Conservation (phyloP, 192 early-diverging fungal species). For the Phycomyces blakesleeanus region DNA sequence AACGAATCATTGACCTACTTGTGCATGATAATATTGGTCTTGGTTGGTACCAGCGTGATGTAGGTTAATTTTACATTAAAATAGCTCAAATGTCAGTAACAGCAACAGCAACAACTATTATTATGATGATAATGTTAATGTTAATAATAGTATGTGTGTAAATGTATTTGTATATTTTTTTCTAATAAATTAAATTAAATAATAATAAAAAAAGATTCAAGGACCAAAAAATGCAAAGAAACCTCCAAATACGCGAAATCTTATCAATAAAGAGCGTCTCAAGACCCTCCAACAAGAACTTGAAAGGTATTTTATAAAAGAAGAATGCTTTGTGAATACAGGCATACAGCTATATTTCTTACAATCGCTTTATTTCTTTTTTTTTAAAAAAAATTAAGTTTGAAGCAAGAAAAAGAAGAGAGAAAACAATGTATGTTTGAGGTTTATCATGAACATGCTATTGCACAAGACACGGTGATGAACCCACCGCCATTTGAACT, state of each 20-base stretch:
- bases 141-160: too few relatives aligned
- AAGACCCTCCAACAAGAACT: background rate
- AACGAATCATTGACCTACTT: background rate
- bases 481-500: background rate
- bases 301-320: background rate
- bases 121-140: too few relatives aligned
- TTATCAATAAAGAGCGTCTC: background rate
- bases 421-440: background rate
- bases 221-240: background rate
- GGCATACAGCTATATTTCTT: too few relatives aligned
- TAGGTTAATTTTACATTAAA: background rate
- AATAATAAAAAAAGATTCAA: too few relatives aligned
- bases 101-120: too few relatives aligned
- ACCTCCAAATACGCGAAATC: background rate
- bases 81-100: too few relatives aligned
- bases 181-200: too few relatives aligned
- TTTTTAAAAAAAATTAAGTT: background rate
- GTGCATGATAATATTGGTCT: background rate
- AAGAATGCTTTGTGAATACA: too few relatives aligned
- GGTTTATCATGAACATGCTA: background rate
- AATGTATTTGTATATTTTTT: too few relatives aligned
- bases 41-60: background rate
- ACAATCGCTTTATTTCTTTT: too few relatives aligned
- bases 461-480: background rate
- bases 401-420: background rate